Evolutionary conservation across 1,139 yeast species (phyloP).

Genomic region (Saccharomyces hybrid): DNA sequence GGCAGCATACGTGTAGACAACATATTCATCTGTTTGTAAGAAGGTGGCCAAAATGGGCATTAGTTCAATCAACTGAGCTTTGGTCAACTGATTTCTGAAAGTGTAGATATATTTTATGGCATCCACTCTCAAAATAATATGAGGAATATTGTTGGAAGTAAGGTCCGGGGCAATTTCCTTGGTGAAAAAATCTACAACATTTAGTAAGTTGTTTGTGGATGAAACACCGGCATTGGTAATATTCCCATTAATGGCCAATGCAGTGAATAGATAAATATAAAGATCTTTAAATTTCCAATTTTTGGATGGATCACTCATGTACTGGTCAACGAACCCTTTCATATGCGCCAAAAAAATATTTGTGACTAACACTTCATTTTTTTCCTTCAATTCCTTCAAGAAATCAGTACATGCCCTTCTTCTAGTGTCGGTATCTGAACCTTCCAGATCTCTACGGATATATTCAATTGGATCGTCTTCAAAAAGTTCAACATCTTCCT

Average conservation of each 20-base stretch:
- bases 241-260: conserved; percentile 86
- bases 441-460: conserved; percentile 88
- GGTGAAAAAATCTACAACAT: conserved; percentile 79
- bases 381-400: conserved; percentile 75
- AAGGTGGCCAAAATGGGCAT: conserved; percentile 75
- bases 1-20: conserved; percentile 88
- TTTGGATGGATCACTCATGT: conserved; percentile 34
- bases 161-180: conserved; percentile 78
- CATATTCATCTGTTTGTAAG: conserved; percentile 55
- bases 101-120: conserved; percentile 85
- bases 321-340: conserved; percentile 51
- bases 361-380: conserved; percentile 68
- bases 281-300: conserved; percentile 85
- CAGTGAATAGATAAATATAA: conserved; percentile 76
- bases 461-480: conserved; percentile 96
- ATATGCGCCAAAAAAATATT: conserved; percentile 72
- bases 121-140: conserved; percentile 79
- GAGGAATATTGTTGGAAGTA: conserved; percentile 38
- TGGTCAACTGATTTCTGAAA: conserved; percentile 87
- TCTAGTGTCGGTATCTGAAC: conserved; percentile 88
- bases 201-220: conserved; percentile 73
- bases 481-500: conserved; percentile 81
- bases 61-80: conserved; percentile 69
- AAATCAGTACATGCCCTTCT: conserved; percentile 89
- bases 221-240: conserved; percentile 84